phyloP scores from a whole-genome alignment of 352 stramenopile genomes.

The Phytopythium mirpurense region DNA sequence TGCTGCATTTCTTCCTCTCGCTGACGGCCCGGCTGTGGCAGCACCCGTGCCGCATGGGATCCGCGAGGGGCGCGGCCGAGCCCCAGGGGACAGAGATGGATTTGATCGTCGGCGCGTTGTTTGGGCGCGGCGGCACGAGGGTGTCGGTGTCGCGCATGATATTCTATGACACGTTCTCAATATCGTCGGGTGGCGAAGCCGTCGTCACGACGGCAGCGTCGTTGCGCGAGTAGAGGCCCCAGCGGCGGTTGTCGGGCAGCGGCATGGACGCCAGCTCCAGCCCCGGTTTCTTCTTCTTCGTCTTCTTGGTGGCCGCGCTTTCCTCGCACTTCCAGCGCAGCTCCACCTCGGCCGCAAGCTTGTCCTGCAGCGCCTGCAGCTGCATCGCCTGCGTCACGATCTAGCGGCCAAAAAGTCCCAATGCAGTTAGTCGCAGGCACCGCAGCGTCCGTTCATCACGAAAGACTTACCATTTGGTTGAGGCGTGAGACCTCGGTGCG shows the following conservation, averaged over 20 bases:
- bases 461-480: slow-evolving; percentile 44
- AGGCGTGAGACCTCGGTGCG: slow-evolving; percentile 58
- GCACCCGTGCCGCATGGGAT: slow-evolving; percentile 19
- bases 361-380: slow-evolving; percentile 63
- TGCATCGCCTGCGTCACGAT: slow-evolving; percentile 57
- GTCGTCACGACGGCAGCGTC: no score
- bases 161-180: slow-evolving; percentile 77
- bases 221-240: slow-evolving; percentile 67
- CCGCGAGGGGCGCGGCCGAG: slow-evolving; percentile 11
- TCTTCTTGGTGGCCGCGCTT: slow-evolving; percentile 42
- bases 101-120: slow-evolving; percentile 14
- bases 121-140: slow-evolving; percentile 17
- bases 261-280: background rate
- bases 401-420: no score
- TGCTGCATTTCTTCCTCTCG: slow-evolving; percentile 1
- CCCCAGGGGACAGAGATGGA: background rate
- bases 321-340: slow-evolving; percentile 75
- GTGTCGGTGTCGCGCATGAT: slow-evolving; percentile 40
- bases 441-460: background rate
- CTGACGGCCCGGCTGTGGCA: slow-evolving; percentile 16
- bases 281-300: slow-evolving; percentile 38
- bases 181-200: slow-evolving; percentile 34
- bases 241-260: slow-evolving; percentile 37
- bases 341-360: slow-evolving; percentile 53
- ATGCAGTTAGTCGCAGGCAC: no score